Evolutionary conservation across 2,329 filamentous ascomycete genomes (phyloP).

Genomic region (Aulographum hederae): DNA sequence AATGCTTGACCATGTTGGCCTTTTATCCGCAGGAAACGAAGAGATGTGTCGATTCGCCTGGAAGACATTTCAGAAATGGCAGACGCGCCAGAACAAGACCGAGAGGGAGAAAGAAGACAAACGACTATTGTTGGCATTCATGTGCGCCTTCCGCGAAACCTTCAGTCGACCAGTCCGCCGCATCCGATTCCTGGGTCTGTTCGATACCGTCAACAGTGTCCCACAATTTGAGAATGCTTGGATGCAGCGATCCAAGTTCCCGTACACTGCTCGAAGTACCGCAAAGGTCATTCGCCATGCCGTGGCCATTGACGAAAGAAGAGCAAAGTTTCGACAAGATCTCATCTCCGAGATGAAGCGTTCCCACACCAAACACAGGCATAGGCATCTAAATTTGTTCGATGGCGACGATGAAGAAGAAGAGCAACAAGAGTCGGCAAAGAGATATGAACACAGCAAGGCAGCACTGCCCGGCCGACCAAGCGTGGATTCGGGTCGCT

Average conservation of each 20-base stretch:
- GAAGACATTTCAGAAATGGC: conserved; percentile 64
- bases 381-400: conserved; percentile 5
- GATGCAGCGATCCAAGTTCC: conserved; percentile 60
- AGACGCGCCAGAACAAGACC: conserved; percentile 32
- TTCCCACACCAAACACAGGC: conserved; percentile 6
- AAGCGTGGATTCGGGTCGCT: conserved; percentile 4
- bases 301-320: conserved; percentile 51
- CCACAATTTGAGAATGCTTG: conserved; percentile 26
- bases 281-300: conserved; percentile 47
- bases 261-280: conserved; percentile 39
- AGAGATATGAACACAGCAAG: no score
- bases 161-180: conserved; percentile 58
- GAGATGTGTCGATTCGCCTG: conserved; percentile 73
- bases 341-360: conserved; percentile 33
- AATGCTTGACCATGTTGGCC: conserved; percentile 68
- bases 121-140: conserved; percentile 50
- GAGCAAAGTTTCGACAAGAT: conserved; percentile 55
- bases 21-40: conserved; percentile 67
- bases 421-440: conserved; percentile 1
- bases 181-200: conserved; percentile 61
- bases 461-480: neutral
- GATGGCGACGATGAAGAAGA: conserved; percentile 7
- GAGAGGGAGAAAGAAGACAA: conserved; percentile 30
- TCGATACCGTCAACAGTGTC: conserved; percentile 62
- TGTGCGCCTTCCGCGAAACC: conserved; percentile 65